These are phyloP conservation scores for Lizonia empirigonia DNA, from an alignment of 2,329 filamentous ascomycete species.

Conservation along the genomic window DNA sequence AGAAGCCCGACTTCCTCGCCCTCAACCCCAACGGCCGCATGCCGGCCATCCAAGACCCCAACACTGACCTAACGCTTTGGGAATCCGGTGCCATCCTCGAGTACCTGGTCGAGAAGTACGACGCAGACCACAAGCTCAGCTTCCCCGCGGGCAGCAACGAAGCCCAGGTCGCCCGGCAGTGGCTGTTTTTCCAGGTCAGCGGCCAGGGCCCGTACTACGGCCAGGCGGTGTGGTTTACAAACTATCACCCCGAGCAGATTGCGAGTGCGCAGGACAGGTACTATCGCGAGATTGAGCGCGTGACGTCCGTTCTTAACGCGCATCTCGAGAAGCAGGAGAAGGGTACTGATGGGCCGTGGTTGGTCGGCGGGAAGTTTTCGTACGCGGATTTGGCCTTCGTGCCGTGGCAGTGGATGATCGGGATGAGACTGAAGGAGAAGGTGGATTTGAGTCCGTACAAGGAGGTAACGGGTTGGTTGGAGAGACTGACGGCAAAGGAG, in stretches of 20 bases:
- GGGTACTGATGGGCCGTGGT: slow-evolving; percentile 33
- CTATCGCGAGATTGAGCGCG: slow-evolving; percentile 53
- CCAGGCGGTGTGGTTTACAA: slow-evolving; percentile 46
- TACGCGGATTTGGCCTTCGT: slow-evolving; percentile 38
- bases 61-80: slow-evolving; percentile 51
- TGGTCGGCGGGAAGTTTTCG: slow-evolving; percentile 36
- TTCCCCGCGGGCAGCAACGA: slow-evolving; percentile 45
- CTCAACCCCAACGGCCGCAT: slow-evolving; percentile 52
- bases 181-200: slow-evolving; percentile 52
- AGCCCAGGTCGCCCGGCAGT: slow-evolving; percentile 50
- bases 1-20: slow-evolving; percentile 47
- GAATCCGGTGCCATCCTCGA: slow-evolving; percentile 54
- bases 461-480: slow-evolving; percentile 26
- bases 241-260: slow-evolving; percentile 51
- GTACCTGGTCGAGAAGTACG: slow-evolving; percentile 54
- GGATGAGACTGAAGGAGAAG: neutral
- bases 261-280: slow-evolving; percentile 56
- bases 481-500: slow-evolving; percentile 13
- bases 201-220: slow-evolving; percentile 56
- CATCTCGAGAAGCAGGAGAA: slow-evolving; percentile 41
- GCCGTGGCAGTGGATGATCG: slow-evolving; percentile 27
- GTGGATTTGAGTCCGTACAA: slow-evolving; percentile 23
- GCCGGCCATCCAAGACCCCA: slow-evolving; percentile 55
- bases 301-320: slow-evolving; percentile 54
- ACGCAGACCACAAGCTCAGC: slow-evolving; percentile 48